A percentile compares a stretch with the other conserved stretches of the same genome.
These are phyloP conservation scores for Vaccinium macrocarpon DNA, from an alignment of 148 eudicot genomes.

Conservation along the genomic window DNA sequence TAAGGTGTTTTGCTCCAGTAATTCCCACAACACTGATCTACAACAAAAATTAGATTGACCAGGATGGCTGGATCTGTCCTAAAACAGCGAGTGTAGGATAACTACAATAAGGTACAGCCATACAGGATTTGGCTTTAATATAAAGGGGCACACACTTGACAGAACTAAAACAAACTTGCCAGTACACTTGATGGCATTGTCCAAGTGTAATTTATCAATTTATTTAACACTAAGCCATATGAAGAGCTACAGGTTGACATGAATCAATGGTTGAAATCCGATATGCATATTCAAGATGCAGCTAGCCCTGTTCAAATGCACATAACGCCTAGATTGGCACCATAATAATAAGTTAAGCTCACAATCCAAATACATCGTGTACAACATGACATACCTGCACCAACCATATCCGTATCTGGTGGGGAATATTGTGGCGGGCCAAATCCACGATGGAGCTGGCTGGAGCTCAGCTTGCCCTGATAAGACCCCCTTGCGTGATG, in stretches of 20 bases:
- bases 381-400: slow-evolving; percentile 1
- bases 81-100: neutral
- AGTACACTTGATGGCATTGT: neutral
- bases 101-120: neutral
- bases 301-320: neutral
- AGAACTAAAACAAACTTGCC: neutral
- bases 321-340: neutral
- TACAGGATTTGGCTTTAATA: neutral
- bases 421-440: slow-evolving; percentile 12
- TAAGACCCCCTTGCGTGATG: slow-evolving; percentile 15
- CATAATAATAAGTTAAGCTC: neutral
- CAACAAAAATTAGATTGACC: neutral
- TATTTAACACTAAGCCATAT: neutral
- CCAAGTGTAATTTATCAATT: neutral
- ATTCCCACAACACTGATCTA: neutral
- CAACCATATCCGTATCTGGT: slow-evolving; percentile 6
- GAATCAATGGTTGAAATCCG: neutral
- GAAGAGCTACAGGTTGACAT: neutral
- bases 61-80: neutral
- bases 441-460: slow-evolving; percentile 10
- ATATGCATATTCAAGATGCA: neutral
- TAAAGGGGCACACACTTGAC: neutral
- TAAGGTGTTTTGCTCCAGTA: neutral
- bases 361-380: neutral
- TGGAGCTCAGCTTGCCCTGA: slow-evolving; percentile 16